A percentile compares a stretch with the other conserved stretches of the same genome.
Conservation (phyloP, 1,284 basidiomycete genomes). For the Butyriboletus pseudospeciosus region DNA sequence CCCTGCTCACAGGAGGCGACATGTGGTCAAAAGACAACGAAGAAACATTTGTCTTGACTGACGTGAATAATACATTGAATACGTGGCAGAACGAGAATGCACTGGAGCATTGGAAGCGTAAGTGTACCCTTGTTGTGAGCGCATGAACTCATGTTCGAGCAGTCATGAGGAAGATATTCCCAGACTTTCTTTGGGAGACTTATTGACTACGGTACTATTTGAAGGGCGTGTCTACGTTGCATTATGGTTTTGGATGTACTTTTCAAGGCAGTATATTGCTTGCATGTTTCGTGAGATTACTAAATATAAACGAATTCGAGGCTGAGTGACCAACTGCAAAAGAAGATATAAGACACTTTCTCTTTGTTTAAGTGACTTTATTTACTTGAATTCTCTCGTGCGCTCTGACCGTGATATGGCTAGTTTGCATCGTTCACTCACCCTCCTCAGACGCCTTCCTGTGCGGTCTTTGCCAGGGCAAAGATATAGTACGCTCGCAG, state of each 20-base stretch:
- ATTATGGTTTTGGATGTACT: not conserved
- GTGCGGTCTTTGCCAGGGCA: constrained; percentile 3
- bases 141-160: constrained; percentile 5
- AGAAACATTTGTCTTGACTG: constrained; percentile 50
- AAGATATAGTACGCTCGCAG: constrained; percentile 22
- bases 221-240: not conserved
- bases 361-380: no score
- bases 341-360: no score
- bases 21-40: constrained; percentile 35
- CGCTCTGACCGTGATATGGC: constrained; percentile 9
- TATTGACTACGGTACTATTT: constrained; percentile 22
- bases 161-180: constrained; percentile 40
- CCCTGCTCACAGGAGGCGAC: constrained; percentile 41
- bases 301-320: not conserved
- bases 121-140: constrained; percentile 27
- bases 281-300: not conserved
- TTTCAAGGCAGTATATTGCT: not conserved
- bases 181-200: constrained; percentile 37
- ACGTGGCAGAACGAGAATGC: constrained; percentile 60
- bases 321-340: not conserved
- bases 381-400: no score
- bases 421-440: constrained; percentile 11
- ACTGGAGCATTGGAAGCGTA: constrained; percentile 73
- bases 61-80: constrained; percentile 56
- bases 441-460: constrained; percentile 5